Conservation (phyloP, 1,139 yeast species). For the Saccharomyces hybrid region DNA sequence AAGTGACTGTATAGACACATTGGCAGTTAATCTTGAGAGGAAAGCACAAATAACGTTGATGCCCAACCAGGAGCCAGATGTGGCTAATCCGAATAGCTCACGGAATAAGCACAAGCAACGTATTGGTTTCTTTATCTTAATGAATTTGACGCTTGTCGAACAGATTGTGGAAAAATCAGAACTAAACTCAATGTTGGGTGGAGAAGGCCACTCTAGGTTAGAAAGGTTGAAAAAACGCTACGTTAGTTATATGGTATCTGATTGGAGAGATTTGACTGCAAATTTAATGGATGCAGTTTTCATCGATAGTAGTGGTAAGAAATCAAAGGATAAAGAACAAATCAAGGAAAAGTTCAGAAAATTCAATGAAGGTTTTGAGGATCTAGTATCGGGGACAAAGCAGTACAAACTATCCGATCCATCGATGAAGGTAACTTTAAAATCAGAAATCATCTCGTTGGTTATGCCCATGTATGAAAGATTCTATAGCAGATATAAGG, state of each 20-base stretch:
- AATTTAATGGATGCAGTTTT: constrained; percentile 66
- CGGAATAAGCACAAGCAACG: constrained; percentile 32
- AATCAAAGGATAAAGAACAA: constrained; percentile 68
- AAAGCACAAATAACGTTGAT: constrained; percentile 42
- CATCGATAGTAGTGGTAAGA: constrained; percentile 40
- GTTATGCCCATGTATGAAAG: constrained; percentile 78
- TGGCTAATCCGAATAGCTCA: constrained; percentile 19
- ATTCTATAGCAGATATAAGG: constrained; percentile 44
- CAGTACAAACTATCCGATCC: constrained; percentile 61
- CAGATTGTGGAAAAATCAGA: constrained; percentile 60
- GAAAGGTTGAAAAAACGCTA: constrained; percentile 67
- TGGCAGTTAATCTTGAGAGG: constrained; percentile 52
- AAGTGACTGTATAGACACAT: constrained; percentile 69
- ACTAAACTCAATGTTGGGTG: constrained; percentile 49
- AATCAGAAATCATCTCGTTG: constrained; percentile 38
- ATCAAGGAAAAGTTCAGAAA: constrained; percentile 78
- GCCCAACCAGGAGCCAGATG: constrained; percentile 33
- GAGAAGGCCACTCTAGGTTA: constrained; percentile 53
- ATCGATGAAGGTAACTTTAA: constrained; percentile 42
- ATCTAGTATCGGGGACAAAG: constrained; percentile 56
- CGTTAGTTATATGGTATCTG: constrained; percentile 65
- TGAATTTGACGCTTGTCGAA: constrained; percentile 68
- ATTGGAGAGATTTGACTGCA: constrained; percentile 77
- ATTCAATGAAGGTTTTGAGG: constrained; percentile 80
- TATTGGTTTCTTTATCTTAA: constrained; percentile 62